Evolutionary conservation across 2,329 filamentous ascomycete genomes (phyloP).

Genomic region (Calonectria leucothoes): DNA sequence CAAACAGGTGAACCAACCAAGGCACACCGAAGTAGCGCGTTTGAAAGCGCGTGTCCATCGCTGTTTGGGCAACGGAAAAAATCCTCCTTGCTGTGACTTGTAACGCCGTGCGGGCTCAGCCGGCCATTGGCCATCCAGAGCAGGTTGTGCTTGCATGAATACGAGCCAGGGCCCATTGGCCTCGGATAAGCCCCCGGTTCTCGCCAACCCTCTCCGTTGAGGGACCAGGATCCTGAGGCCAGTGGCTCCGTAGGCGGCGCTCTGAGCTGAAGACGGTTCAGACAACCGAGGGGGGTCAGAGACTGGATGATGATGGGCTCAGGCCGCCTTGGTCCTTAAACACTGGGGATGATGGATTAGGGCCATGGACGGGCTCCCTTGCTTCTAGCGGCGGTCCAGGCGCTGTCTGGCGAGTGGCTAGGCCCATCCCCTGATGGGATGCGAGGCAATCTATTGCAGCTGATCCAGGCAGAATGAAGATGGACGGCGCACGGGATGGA

Average conservation of each 20-base stretch:
- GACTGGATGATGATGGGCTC: constrained; percentile 5
- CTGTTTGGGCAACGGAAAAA: constrained; percentile 29
- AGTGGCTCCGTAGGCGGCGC: constrained; percentile 26
- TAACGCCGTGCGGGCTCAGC: constrained; percentile 31
- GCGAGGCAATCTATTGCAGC: not conserved
- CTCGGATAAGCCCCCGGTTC: constrained; percentile 9
- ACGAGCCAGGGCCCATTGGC: constrained; percentile 34
- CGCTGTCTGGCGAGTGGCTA: not conserved
- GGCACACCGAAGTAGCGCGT: constrained; percentile 26
- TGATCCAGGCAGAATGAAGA: constrained; percentile 7
- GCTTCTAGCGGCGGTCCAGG: constrained; percentile 9
- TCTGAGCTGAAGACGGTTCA: constrained; percentile 37
- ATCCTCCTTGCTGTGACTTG: constrained; percentile 35
- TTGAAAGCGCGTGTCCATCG: constrained; percentile 34
- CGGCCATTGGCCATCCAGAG: constrained; percentile 25
- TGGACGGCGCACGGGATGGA: not conserved
- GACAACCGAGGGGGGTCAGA: constrained; percentile 25
- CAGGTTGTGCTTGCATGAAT: constrained; percentile 39
- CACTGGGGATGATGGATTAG: not conserved
- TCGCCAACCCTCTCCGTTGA: constrained; percentile 15
- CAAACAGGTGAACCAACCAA: constrained; percentile 4
- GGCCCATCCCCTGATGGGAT: not conserved
- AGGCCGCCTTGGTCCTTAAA: not conserved
- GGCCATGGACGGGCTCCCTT: constrained; percentile 5
- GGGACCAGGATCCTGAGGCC: constrained; percentile 18